Percentiles rank a stretch among this genome's conserved stretches.
phyloP scores from a whole-genome alignment of 441 rosid genomes.

The Viola pubescens region DNA sequence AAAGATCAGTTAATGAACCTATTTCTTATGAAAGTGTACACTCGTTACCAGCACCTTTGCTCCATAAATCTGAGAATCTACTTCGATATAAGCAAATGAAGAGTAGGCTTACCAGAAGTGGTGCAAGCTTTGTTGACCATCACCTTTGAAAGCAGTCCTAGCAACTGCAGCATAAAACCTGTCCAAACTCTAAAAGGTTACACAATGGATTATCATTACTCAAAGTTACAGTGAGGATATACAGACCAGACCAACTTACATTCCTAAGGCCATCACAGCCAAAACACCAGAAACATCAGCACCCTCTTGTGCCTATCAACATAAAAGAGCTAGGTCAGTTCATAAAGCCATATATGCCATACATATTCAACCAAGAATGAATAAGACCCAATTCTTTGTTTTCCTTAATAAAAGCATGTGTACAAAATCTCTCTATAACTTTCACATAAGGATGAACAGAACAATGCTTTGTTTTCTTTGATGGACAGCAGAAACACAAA shows the following conservation, averaged over 20 bases:
- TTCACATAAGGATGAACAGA: too few relatives aligned
- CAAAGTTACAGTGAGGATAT: constrained; percentile 12
- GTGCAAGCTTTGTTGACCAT: constrained; percentile 85
- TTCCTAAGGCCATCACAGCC: constrained; percentile 92
- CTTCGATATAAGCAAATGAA: background rate
- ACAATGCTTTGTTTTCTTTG: too few relatives aligned
- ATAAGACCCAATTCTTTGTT: too few relatives aligned
- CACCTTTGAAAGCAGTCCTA: constrained; percentile 89
- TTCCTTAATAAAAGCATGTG: too few relatives aligned
- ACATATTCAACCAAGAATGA: too few relatives aligned
- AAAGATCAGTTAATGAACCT: too few relatives aligned
- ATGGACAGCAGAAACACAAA: too few relatives aligned
- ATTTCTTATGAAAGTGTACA: too few relatives aligned
- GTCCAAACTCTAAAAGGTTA: constrained; percentile 29
- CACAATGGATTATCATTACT: constrained; percentile 15
- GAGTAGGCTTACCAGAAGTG: constrained; percentile 64
- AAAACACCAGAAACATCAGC: constrained; percentile 79
- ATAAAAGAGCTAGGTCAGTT: constrained; percentile 20
- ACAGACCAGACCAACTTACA: constrained; percentile 44
- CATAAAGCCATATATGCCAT: background rate
- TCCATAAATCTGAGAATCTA: too few relatives aligned
- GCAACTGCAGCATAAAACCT: constrained; percentile 95
- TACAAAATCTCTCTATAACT: too few relatives aligned
- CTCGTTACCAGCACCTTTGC: too few relatives aligned
- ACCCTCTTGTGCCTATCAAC: constrained; percentile 76